Base-by-base conservation (phyloP, 306 rosid species). In the Prunus mume region DNA sequence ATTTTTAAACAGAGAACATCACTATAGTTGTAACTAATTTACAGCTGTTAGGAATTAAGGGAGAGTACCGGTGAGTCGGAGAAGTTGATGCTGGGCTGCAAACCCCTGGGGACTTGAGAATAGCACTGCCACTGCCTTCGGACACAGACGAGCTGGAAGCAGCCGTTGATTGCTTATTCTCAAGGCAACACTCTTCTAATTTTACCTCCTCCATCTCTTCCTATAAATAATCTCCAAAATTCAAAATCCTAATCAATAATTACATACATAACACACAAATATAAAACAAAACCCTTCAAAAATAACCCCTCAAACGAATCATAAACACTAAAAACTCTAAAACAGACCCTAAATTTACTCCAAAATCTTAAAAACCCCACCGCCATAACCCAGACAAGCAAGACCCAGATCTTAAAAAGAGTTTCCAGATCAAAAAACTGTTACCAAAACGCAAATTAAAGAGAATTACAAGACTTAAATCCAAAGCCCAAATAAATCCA, bases 121-220 rank as follows among this genome's bases (percentile, higher is more conserved):
- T 66, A 60, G 86, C 89, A 86, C 95, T 87, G 30, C 82, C 95
- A 79, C 96, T 83, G 57, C 90, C 91, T 87, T 92, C 97, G 28
- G 97, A 95, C 3, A 81, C 82, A 78, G 98, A 90, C 32, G 97
- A 95, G 86, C 92, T 86, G 19, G 97, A 87, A 56, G 93, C 93
- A 68, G 91, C 92, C 20, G 90, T 86, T 15, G 93, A 81, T 85
- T 92, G 97, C 76, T 92, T 95, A 88, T 95, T 95, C 92, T 90
- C 99, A 71, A 79, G 86, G 86, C 98, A 91, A 78, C 87, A 83
- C 86, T 89, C 97, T 81, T 94, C 98, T 20, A 81, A 76, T 80
- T 89, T 89, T 79, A 67, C 75, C 74, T 79, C 97, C 57, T 79
- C 86, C 96, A 91, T 91, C 77, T 76, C 87, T 81, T 86, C 83